These are phyloP conservation scores for Fusarium algeriense DNA, from an alignment of 2,329 filamentous ascomycete species.

Conservation along the genomic window DNA sequence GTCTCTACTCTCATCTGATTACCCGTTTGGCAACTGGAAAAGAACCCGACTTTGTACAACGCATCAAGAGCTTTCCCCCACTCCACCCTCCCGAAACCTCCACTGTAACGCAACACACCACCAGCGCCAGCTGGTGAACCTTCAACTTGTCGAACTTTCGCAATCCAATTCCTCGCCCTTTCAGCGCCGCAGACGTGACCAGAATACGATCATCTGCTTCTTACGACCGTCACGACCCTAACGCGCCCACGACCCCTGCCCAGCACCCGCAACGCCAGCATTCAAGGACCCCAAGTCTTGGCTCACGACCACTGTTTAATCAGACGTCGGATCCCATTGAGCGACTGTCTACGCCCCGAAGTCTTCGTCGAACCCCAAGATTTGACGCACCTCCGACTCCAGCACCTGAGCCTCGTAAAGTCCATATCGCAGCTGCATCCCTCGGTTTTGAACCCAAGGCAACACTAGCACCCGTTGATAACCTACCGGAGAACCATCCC, in stretches of 20 bases:
- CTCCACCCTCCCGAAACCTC: conserved; percentile 38
- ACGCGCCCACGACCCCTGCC: conserved; percentile 60
- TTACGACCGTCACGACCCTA: conserved; percentile 68
- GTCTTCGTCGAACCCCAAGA: conserved; percentile 65
- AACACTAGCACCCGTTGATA: conserved; percentile 41
- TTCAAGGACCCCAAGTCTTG: conserved; percentile 26
- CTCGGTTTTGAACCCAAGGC: conserved; percentile 61
- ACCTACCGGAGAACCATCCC: conserved; percentile 42
- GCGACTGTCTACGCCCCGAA: conserved; percentile 59
- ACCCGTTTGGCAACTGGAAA: conserved; percentile 8
- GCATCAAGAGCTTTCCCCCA: conserved; percentile 35
- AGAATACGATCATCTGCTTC: conserved; percentile 54
- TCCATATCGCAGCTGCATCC: conserved; percentile 62
- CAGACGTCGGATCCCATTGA: conserved; percentile 55
- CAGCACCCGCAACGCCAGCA: conserved; percentile 64
- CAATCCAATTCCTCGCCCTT: conserved; percentile 42
- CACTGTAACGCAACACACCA: conserved; percentile 47
- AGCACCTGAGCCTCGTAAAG: conserved; percentile 52
- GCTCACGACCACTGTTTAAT: conserved; percentile 36
- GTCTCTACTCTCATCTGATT: conserved; percentile 11
- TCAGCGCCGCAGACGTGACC: conserved; percentile 60
- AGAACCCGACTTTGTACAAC: conserved; percentile 38
- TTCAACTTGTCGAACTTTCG: conserved; percentile 62
- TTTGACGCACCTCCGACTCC: conserved; percentile 61
- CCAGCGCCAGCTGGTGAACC: conserved; percentile 54